A percentile compares a stretch with the other conserved stretches of the same genome.
Conservation (phyloP, 352 stramenopile species). For the Phytophthora agathidicida region DNA sequence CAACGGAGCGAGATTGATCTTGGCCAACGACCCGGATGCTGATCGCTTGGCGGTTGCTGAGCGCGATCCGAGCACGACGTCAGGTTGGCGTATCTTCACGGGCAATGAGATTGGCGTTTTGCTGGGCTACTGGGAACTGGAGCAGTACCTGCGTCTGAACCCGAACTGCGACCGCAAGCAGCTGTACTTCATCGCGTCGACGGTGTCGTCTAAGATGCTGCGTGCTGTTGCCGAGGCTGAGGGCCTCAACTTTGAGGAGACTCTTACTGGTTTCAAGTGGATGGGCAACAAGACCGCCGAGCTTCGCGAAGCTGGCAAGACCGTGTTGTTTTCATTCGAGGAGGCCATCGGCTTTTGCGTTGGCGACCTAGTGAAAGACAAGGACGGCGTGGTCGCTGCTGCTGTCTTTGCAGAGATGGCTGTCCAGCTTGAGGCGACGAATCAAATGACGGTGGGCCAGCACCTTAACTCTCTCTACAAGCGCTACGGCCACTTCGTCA, state of each 20-base stretch:
- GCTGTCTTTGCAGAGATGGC: constrained; percentile 93
- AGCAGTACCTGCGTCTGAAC: constrained; percentile 65
- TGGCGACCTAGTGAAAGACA: constrained; percentile 97
- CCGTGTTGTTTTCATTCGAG: constrained; percentile 97
- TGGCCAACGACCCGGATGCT: constrained; percentile 99
- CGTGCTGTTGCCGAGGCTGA: constrained; percentile 90
- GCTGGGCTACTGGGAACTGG: constrained; percentile 93
- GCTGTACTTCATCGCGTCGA: constrained; percentile 94
- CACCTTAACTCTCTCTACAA: constrained; percentile 90
- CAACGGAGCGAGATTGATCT: constrained; percentile 82
- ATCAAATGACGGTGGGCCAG: constrained; percentile 67
- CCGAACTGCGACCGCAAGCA: constrained; percentile 62
- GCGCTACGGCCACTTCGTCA: constrained; percentile 97
- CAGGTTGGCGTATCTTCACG: constrained; percentile 96
- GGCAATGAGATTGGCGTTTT: constrained; percentile 98
- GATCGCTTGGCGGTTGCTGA: constrained; percentile 98
- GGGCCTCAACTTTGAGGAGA: constrained; percentile 97
- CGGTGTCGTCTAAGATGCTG: constrained; percentile 98
- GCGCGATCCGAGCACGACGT: constrained; percentile 52
- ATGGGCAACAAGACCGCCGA: constrained; percentile 94
- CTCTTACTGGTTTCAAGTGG: constrained; percentile 99
- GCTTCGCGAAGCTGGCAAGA: constrained; percentile 87
- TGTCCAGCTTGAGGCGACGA: constrained; percentile 53
- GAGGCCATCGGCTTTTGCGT: constrained; percentile 99
- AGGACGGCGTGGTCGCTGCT: constrained; percentile 96